These are phyloP conservation scores for Cichorium intybus DNA, from an alignment of 140 eudicot genomes.

Conservation along the genomic window DNA sequence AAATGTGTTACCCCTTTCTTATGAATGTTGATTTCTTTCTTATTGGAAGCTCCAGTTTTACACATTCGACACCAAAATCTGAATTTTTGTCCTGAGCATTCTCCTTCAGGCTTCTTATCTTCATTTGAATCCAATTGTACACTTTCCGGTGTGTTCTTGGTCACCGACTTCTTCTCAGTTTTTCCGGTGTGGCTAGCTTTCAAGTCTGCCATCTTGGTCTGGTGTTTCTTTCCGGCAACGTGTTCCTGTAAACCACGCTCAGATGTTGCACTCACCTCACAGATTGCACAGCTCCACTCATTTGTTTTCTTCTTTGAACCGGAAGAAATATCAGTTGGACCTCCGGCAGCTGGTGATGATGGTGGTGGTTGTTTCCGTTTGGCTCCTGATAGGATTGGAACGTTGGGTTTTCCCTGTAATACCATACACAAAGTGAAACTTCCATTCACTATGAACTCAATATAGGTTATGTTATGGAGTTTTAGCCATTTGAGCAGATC, in stretches of 20 bases:
- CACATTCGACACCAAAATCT: conserved; percentile 52
- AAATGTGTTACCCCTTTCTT: conserved; percentile 12
- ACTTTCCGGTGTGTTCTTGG: not conserved
- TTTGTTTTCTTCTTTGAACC: conserved; percentile 21
- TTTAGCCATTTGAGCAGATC: no score
- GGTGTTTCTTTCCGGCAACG: conserved; percentile 46
- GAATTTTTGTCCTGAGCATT: not conserved
- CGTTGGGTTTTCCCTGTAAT: conserved; percentile 13
- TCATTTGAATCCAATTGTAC: not conserved
- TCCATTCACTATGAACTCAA: no score
- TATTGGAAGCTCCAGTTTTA: conserved; percentile 22
- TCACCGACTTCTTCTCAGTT: not conserved
- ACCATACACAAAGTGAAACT: no score
- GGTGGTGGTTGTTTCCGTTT: conserved; percentile 11
- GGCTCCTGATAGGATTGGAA: not conserved
- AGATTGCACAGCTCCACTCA: conserved; percentile 47
- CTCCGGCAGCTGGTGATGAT: not conserved
- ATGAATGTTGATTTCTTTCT: conserved; percentile 26
- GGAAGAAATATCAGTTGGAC: not conserved
- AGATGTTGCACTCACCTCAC: conserved; percentile 40
- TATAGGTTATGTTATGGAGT: no score
- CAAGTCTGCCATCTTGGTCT: conserved; percentile 30
- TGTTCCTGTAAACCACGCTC: conserved; percentile 44
- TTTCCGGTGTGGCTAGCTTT: conserved; percentile 14
- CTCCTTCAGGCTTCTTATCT: not conserved